Percentiles rank a stretch among this genome's conserved stretches.
These are phyloP conservation scores for Candida sp. DNA, from an alignment of 1,139 yeast species.

Conservation along the genomic window DNA sequence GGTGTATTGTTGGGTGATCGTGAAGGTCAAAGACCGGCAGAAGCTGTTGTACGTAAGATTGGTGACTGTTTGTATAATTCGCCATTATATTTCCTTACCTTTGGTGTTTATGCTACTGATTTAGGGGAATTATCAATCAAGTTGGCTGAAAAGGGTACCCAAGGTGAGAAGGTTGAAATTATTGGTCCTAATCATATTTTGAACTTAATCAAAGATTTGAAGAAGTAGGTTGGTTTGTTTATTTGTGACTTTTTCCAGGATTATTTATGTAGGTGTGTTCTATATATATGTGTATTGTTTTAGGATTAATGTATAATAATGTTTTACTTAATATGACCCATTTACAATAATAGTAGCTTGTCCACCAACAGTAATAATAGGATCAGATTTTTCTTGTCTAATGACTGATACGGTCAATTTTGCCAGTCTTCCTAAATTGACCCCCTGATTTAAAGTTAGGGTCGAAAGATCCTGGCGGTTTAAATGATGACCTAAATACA, in stretches of 20 bases:
- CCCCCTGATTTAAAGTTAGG: constrained; percentile 28
- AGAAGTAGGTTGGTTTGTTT: background rate
- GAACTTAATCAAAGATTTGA: background rate
- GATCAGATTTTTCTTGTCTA: constrained; percentile 11
- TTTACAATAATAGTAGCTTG: constrained; percentile 26
- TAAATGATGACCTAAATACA: constrained; percentile 11
- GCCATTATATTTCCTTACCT: constrained; percentile 23
- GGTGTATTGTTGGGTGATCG: constrained; percentile 66
- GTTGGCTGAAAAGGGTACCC: constrained; percentile 16
- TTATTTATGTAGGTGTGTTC: background rate
- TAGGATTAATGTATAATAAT: background rate
- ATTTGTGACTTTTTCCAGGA: background rate
- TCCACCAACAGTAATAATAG: constrained; percentile 23
- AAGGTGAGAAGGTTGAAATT: constrained; percentile 10
- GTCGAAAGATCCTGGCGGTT: constrained; percentile 1
- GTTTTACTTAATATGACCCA: constrained; percentile 15
- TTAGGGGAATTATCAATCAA: constrained; percentile 44
- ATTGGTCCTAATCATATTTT: constrained; percentile 6
- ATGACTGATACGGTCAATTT: constrained; percentile 15
- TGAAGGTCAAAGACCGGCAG: constrained; percentile 32
- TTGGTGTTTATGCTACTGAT: constrained; percentile 47
- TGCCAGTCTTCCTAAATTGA: constrained; percentile 30
- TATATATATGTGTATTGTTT: no score
- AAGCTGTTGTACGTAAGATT: constrained; percentile 19
- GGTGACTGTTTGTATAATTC: constrained; percentile 33